Base-by-base conservation (phyloP, 352 stramenopile genomes). In the Thalassiosira hispida region DNA sequence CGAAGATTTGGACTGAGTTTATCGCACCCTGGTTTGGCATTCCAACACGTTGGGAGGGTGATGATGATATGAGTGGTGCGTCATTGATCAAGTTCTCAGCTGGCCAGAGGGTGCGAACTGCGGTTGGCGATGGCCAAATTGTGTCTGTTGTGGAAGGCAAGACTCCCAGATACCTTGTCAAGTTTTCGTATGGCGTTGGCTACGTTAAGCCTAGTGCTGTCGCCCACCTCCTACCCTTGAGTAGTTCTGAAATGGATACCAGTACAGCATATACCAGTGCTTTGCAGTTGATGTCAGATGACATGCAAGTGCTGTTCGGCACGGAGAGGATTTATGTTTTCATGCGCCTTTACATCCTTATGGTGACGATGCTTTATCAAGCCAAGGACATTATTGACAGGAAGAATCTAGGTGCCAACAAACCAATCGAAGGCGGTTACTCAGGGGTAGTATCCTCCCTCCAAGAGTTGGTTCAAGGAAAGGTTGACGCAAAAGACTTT, bases 261-360 rank as follows among this genome's bases (percentile, higher is more conserved):
- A 55, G 20, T 52, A 35, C 12, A 53, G 67, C 60, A 25, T 49
- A 77, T n/a, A 38, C n/a, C n/a, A n/a, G 20, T 38, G 25, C 51
- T 62, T 51, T 69, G 27, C 18, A 77, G 16, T 72, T 90, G 11
- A 77, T 81, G 66, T 31, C 75, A 40, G 65, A 86, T 23, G 81
- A 83, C 33, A 87, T 83, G 61, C 83, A 92, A 64, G 57, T 92
- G 12, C 63, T 93, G 22, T 93, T 92, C 71, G 86, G 76, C 8
- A 90, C 87, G 0, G 77, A 92, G 53, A 85, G 73, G 14, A 88
- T 92, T 23, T 94, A 92, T 65, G 18, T 93, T 0, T 91, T 92
- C 25, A 60, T 94, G 57, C 79, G 90, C 11, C 72, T 90, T 14
- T 92, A 89, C 70, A 82, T 76, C 51, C 70, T 84, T 4, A 69